Base-by-base conservation (phyloP, 1,284 basidiomycete species). In the Apiotrichum akiyoshidainum region DNA sequence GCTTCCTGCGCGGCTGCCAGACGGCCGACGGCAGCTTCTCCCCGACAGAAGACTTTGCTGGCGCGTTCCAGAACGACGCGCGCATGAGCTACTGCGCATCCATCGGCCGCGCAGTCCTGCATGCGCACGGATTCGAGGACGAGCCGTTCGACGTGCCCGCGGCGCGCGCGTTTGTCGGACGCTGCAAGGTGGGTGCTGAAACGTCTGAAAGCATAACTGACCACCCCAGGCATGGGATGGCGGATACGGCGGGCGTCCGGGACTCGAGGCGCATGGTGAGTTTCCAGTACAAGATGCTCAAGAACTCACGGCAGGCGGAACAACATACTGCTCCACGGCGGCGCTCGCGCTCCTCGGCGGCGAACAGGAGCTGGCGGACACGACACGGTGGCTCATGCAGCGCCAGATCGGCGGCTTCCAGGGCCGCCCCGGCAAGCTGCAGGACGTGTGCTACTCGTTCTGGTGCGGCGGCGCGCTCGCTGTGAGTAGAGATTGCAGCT, bases 361-460 rank as follows among this genome's bases (percentile, higher is more conserved):
- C 33, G 52, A 47, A 41, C 35, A 42, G 17, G 47, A 48, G 42
- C 11, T n/a, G 21, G 12, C 34, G 12, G 35, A 54, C 16, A 52
- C 82, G 79, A 77, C 88, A n/a, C 81, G 86, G 19, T 96, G 92
- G 91, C 80, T 93, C 1, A 68, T 85, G 13, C 84, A 86, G 52
- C 86, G 87, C 50, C 89, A 92, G 70, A 80, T 83, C 42, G 89
- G 90, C 0, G 92, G 92, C 1, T 94, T 93, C 71, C 81, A 87
- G 66, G 92, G 92, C 1, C 83, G 92, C 14, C 91, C 90, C 2
- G 87, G 86, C 59, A 97, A 97, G 76, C 80, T 83, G 6, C 84
- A 87, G 13, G 92, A 97, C 68, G 89, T 92, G 84, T 97, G 92
- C 74, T 97, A 97, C 76, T 90, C 89, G 65, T 96, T 95, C 75